These are phyloP conservation scores for Penicillium tannophilum DNA, from an alignment of 495 filamentous ascomycete genomes.

Conservation along the genomic window DNA sequence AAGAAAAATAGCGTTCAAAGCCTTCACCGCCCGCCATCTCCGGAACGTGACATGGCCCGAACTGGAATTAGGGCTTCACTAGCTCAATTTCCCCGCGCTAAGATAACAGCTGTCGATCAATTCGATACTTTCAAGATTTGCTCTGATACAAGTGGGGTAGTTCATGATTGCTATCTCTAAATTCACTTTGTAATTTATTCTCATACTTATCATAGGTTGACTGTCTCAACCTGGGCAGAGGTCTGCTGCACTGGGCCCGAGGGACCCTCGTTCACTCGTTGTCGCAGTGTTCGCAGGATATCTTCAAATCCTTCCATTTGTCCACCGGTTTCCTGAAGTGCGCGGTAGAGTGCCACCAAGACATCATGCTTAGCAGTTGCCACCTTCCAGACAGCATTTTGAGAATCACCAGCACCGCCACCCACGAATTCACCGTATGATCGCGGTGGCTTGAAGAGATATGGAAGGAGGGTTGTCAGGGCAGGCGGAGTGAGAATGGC, in stretches of 20 bases:
- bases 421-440: constrained; percentile 60
- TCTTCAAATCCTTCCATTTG: constrained; percentile 44
- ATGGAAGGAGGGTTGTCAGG: constrained; percentile 55
- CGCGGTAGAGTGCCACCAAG: constrained; percentile 46
- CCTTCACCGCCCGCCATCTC: constrained; percentile 16
- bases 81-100: constrained; percentile 12
- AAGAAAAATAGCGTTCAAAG: constrained; percentile 17
- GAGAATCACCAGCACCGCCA: constrained; percentile 57
- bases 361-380: constrained; percentile 62
- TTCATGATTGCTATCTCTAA: not conserved
- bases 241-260: constrained; percentile 38
- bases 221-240: constrained; percentile 38
- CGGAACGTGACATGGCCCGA: constrained; percentile 12
- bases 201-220: constrained; percentile 32
- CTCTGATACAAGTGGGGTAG: not conserved
- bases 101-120: constrained; percentile 13
- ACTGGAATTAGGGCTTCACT: constrained; percentile 24
- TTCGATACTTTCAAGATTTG: not conserved
- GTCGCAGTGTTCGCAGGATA: constrained; percentile 45
- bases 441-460: constrained; percentile 60
- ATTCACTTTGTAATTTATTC: not conserved
- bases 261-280: constrained; percentile 49
- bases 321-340: constrained; percentile 32
- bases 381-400: constrained; percentile 61
- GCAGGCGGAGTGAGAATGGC: constrained; percentile 56